Evolutionary conservation across 768 basidiomycete species (phyloP).

Genomic region (Rhodotorula babjevae): DNA sequence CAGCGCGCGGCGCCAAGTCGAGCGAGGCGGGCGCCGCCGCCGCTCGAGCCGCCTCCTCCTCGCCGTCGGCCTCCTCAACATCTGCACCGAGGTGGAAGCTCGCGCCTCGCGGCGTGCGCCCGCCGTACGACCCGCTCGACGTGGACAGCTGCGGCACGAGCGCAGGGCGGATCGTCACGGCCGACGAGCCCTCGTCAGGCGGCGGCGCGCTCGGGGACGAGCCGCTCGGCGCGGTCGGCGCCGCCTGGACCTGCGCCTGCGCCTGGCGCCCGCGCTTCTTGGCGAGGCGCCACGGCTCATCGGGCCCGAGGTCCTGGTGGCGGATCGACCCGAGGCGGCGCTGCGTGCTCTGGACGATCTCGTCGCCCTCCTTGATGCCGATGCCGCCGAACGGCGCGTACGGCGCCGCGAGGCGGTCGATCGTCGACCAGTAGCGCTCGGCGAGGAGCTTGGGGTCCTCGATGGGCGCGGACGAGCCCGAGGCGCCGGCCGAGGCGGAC

Average conservation of each 20-base stretch:
- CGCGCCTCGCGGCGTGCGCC: constrained; percentile 2
- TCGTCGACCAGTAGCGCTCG: constrained; percentile 12
- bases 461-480: no score
- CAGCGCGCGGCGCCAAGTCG: no score
- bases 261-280: background rate
- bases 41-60: background rate
- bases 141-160: no score
- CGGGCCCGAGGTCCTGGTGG: background rate
- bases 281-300: constrained; percentile 23
- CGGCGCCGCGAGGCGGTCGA: constrained; percentile 7
- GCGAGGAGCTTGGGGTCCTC: background rate
- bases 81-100: constrained; percentile 13
- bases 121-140: background rate
- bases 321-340: constrained; percentile 9
- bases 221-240: background rate
- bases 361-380: constrained; percentile 33
- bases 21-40: no score
- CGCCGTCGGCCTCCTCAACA: background rate
- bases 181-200: background rate
- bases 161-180: background rate
- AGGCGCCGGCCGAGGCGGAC: background rate
- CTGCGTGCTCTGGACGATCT: constrained; percentile 20
- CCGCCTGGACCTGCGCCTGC: background rate
- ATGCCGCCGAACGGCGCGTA: background rate
- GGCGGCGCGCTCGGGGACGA: no score